phyloP scores from a whole-genome alignment of 2,329 filamentous ascomycete species.

The Alternaria tenuissima region DNA sequence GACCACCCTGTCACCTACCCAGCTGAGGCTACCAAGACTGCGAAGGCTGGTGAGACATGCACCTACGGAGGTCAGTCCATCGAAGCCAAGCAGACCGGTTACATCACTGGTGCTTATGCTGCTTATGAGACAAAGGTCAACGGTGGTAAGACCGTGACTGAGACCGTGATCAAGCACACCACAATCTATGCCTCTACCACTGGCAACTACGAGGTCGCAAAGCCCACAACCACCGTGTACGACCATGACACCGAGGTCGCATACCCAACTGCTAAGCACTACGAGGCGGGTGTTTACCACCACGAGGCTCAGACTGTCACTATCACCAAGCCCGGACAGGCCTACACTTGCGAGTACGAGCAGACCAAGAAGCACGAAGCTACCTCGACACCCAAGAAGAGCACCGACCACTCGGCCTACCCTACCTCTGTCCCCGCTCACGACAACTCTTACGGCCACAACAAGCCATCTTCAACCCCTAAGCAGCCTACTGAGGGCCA shows the following conservation, averaged over 20 bases:
- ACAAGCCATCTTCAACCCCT: constrained; percentile 16
- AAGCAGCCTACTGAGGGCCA: constrained; percentile 15
- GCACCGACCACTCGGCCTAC: constrained; percentile 8
- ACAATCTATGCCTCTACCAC: constrained; percentile 34
- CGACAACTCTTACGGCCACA: constrained; percentile 16
- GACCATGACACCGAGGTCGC: constrained; percentile 36
- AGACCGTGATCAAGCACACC: constrained; percentile 35
- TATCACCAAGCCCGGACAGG: constrained; percentile 41
- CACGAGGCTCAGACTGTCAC: constrained; percentile 41
- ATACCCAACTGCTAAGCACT: constrained; percentile 36
- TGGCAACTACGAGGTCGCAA: constrained; percentile 42
- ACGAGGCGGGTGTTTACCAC: constrained; percentile 39
- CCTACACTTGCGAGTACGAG: constrained; percentile 42
- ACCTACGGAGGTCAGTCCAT: constrained; percentile 40
- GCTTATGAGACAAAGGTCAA: constrained; percentile 31
- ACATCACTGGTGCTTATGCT: constrained; percentile 35
- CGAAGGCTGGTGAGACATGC: constrained; percentile 30
- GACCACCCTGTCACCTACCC: constrained; percentile 28
- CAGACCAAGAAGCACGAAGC: constrained; percentile 29
- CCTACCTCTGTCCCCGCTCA: constrained; percentile 17
- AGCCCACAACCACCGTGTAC: constrained; percentile 45
- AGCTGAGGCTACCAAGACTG: constrained; percentile 34
- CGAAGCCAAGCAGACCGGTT: constrained; percentile 32
- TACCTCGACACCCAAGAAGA: constrained; percentile 14
- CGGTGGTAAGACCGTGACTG: constrained; percentile 26